Evolutionary conservation across 2,329 filamentous ascomycete genomes (phyloP), one percentile per base, ranked within the genome.

Genomic region (Cercospora janseana): DNA sequence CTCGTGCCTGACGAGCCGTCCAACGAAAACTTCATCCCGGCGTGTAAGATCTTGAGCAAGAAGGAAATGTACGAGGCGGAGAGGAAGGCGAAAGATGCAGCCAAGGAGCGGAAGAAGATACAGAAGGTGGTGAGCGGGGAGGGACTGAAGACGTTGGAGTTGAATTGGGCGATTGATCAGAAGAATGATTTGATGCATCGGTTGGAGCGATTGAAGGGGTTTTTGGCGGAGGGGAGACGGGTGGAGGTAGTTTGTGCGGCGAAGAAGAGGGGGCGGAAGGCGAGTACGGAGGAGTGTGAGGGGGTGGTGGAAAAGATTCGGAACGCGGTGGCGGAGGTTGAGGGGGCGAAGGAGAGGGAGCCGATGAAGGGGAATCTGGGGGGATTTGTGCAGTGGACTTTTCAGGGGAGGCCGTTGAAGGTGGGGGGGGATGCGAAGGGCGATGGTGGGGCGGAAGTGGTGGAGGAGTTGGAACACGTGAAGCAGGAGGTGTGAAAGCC

Each of bases 81-180:
- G 47, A 69, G 74, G 48, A 68, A 66, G 26, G 45, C 48, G 46
- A 69, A 71, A 52, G 69, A 74, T 57, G 66, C 69, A 42, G 58
- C 67, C 32, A 75, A 75, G 54, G 69, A 75, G 54, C 73, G 70
- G 57, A 72, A 72, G 55, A 69, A 70, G 60, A 73, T 65, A 57
- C 71, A 66, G 46, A 72, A 73, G 37, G 70, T 72, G 51, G 38
- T 15, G 8, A 37, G 35, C 18, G 60, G 64, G 15, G 63, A 72
- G 27, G 76, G 74, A 57, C 65, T 69, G 12, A 96, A 96, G 72
- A 85, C 85, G 65, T 69, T 96, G n/a, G 91, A 96, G 71, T 61
- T 97, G 61, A 92, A 89, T 68, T 97, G 91, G 91, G 83, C 85
- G 26, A 94, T 95, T 63, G 83, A 83, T 54, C 65, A 70, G 9